Conservation (phyloP, 2,329 filamentous ascomycete genomes). For the Alternaria sp. region DNA sequence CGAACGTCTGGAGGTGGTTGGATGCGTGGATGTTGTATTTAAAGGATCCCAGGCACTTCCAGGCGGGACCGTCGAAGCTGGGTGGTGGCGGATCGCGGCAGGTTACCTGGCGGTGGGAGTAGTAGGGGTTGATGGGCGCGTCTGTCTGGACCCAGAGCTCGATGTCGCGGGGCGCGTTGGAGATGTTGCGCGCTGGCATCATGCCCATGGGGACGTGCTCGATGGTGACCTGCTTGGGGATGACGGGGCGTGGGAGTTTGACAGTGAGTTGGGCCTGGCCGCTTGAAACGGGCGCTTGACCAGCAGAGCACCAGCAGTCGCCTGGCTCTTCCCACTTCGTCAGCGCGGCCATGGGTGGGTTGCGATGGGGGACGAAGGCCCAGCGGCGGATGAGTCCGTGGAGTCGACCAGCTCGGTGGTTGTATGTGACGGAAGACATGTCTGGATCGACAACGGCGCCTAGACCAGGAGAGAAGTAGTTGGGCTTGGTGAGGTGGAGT, state of each 20-base stretch:
- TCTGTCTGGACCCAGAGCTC: constrained; percentile 54
- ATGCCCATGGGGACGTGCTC: constrained; percentile 54
- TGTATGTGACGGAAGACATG: constrained; percentile 63
- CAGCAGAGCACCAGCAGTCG: constrained; percentile 83
- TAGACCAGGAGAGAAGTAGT: constrained; percentile 72
- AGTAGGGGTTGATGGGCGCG: constrained; percentile 29
- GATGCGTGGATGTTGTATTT: constrained; percentile 50
- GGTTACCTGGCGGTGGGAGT: constrained; percentile 20
- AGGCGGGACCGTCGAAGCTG: constrained; percentile 22
- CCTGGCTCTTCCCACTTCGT: constrained; percentile 76
- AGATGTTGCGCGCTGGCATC: constrained; percentile 46
- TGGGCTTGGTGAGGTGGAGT: constrained; percentile 58
- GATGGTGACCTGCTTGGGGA: constrained; percentile 51
- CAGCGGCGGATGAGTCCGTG: constrained; percentile 11
- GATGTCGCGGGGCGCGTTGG: constrained; percentile 50
- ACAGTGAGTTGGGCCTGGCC: constrained; percentile 71
- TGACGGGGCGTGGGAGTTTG: constrained; percentile 43
- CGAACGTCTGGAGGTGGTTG: constrained; percentile 53
- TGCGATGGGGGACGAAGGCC: constrained; percentile 31
- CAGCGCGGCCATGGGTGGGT: constrained; percentile 64
- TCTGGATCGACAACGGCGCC: constrained; percentile 69
- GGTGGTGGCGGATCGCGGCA: constrained; percentile 19
- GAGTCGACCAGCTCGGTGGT: constrained; percentile 17
- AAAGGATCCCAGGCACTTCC: constrained; percentile 51
- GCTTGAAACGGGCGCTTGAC: constrained; percentile 51